Evolutionary conservation across 495 filamentous ascomycete genomes (phyloP), one percentile per base, ranked within the genome.

Genomic region (Penicillium subrubescens): DNA sequence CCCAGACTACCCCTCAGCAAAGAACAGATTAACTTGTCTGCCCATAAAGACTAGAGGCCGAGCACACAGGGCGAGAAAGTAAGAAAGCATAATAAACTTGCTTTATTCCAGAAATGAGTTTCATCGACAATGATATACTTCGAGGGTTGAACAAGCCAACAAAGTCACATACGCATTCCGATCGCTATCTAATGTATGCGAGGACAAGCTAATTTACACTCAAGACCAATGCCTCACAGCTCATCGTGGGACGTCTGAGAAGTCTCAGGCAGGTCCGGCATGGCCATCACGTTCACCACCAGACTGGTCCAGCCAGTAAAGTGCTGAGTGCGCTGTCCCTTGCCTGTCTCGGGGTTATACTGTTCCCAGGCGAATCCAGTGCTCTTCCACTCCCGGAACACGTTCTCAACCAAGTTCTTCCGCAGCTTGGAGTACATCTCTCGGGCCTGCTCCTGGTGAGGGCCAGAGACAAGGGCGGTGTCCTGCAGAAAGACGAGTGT

Each of bases 331-430:
- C 95, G 86, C 81, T 98, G 96, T 35, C 95, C 95, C 60, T 86
- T 84, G 53, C 95, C 95, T 5, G 90, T 97, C 65, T 97, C 92
- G 0, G 94, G 91, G 75, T 97, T 93, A 77, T 97, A 99, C 77
- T 99, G 95, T 74, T 99, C 95, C 96, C 96, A 99, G 11, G 96
- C 95, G 76, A 97, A 99, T 19, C 94, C 93, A 0, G 95, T 99
- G 64, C 90, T 84, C 73, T 88, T 83, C 95, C 95, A 99, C 71
- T 88, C 86, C 41, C 87, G 81, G 81, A 90, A 97, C 56, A 99
- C 91, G 31, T 93, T 97, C 52, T 93, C 84, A 35, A 98, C 92
- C 44, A 99, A 78, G 70, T 96, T 97, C 69, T 84, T 84, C 39
- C 95, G 87, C 31, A 99, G 84, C 1, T 85, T 76, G 27, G 81